A percentile compares a stretch with the other conserved stretches of the same genome.
Conservation (phyloP, 305 asterid species). For the Caryopteris hybrid region DNA sequence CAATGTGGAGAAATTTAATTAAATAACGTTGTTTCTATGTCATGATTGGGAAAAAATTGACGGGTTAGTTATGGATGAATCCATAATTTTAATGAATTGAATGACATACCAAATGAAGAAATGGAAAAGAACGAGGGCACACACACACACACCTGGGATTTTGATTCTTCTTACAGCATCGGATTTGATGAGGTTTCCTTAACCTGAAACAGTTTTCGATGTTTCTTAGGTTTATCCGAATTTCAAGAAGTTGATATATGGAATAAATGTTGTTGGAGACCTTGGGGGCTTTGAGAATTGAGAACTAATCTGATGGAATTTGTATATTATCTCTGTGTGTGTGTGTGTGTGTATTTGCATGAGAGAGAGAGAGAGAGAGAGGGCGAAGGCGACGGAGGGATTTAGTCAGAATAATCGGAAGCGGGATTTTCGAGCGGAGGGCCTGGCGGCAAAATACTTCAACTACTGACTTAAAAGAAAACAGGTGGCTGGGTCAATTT, state of each 20-base stretch:
- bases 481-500: constrained; percentile 6
- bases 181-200: neutral
- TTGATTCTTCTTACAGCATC: constrained; percentile 1
- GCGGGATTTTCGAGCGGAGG: constrained; percentile 7
- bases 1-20: neutral
- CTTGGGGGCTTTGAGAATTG: neutral
- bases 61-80: neutral
- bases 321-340: too few relatives aligned
- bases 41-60: neutral
- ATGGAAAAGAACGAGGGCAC: neutral
- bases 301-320: neutral
- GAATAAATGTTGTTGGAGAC: neutral
- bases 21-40: neutral
- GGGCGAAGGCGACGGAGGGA: neutral
- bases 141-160: constrained; percentile 21
- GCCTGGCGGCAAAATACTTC: constrained; percentile 24
- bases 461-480: constrained; percentile 25
- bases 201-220: constrained; percentile 4
- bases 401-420: constrained; percentile 8
- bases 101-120: neutral
- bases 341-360: neutral
- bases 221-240: constrained; percentile 19
- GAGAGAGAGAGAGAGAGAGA: neutral
- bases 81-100: neutral
- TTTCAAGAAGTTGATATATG: constrained; percentile 5